phyloP scores from a whole-genome alignment of 768 basidiomycete genomes.

The Lepiota brunneoincarnata region DNA sequence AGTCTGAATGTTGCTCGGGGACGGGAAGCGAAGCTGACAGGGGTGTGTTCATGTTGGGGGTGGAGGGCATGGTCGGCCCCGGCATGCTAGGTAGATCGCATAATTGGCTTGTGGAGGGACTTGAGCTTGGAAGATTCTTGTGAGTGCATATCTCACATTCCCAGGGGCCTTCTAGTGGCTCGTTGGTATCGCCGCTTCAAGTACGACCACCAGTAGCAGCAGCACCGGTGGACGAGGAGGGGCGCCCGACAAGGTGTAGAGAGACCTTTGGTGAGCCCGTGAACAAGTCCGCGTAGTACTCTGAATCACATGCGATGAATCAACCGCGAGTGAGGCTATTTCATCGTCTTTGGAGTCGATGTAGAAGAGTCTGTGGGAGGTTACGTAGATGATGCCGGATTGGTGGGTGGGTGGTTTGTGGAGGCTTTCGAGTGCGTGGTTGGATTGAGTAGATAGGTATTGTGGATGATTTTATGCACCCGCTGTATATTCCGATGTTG shows the following conservation, averaged over 20 bases:
- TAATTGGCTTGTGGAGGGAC: conserved; percentile 62
- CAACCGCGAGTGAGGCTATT: conserved; percentile 64
- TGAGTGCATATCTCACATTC: conserved; percentile 88
- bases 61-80: conserved; percentile 34
- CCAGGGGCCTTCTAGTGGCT: conserved; percentile 42
- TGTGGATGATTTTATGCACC: conserved; percentile 49
- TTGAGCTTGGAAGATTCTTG: conserved; percentile 59
- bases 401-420: conserved; percentile 85
- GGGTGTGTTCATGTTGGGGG: conserved; percentile 19
- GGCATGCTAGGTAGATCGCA: conserved; percentile 86
- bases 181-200: conserved; percentile 19
- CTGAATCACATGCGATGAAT: conserved; percentile 65
- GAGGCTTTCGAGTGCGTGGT: conserved; percentile 48
- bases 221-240: background rate
- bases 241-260: conserved; percentile 12
- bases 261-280: conserved; percentile 89
- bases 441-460: conserved; percentile 8
- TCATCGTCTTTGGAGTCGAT: conserved; percentile 50
- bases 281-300: conserved; percentile 88
- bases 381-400: conserved; percentile 66
- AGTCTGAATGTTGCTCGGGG: conserved; percentile 15
- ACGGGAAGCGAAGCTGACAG: conserved; percentile 38
- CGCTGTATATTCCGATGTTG: conserved; percentile 86
- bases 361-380: conserved; percentile 86
- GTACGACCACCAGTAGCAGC: conserved; percentile 41